phyloP scores from a whole-genome alignment of 441 rosid species.

The Macaranga tanarius region DNA sequence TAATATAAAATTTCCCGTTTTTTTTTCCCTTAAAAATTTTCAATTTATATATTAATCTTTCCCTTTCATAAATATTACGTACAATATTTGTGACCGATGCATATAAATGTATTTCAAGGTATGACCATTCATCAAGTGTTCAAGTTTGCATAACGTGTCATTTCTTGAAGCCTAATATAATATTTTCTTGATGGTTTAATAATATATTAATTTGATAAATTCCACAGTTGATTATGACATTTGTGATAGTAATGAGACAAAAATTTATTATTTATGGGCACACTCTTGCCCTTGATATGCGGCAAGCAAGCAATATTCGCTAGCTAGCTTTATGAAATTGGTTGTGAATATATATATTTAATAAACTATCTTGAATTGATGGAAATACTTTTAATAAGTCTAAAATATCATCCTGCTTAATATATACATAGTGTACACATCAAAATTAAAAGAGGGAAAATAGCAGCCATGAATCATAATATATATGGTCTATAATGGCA shows the following conservation, averaged over 20 bases:
- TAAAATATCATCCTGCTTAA: neutral
- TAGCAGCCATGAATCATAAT: too few species aligned
- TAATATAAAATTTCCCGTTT: neutral
- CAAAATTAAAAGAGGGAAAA: neutral
- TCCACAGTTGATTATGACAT: neutral
- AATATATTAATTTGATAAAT: neutral
- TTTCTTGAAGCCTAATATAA: neutral
- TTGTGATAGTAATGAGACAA: neutral
- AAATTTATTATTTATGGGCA: neutral
- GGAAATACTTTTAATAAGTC: neutral
- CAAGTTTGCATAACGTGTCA: conserved; percentile 9
- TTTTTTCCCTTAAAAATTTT: too few species aligned
- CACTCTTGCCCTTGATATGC: neutral
- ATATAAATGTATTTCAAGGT: neutral
- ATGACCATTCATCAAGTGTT: too few species aligned
- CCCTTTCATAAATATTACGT: too few species aligned
- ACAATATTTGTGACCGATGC: neutral
- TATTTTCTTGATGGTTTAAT: neutral
- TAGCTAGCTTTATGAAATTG: neutral
- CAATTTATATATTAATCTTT: too few species aligned
- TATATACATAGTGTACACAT: neutral
- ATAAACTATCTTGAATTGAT: neutral
- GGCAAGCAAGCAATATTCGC: neutral
- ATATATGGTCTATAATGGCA: too few species aligned
- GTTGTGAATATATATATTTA: neutral